A percentile compares a stretch with the other conserved stretches of the same genome.
phyloP scores from a whole-genome alignment of 805 yeast genomes.

The Cephaloascus fragrans region DNA sequence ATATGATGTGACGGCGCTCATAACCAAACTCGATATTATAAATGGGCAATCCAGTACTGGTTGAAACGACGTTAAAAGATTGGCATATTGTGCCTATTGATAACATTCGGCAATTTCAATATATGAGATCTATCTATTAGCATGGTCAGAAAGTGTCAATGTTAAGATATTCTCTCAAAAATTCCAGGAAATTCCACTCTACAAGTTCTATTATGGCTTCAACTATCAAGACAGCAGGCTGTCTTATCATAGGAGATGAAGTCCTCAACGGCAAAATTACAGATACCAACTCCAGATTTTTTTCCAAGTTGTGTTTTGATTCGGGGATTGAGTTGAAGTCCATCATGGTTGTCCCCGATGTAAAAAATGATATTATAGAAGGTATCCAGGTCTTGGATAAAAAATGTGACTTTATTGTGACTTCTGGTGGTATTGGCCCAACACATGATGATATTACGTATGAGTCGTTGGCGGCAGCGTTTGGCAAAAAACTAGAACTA shows the following conservation, averaged over 20 bases:
- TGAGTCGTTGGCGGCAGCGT: slow-evolving; percentile 62
- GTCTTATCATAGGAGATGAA: slow-evolving; percentile 77
- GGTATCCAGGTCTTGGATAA: slow-evolving; percentile 37
- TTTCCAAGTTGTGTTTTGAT: slow-evolving; percentile 62
- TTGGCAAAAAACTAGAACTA: slow-evolving; percentile 34
- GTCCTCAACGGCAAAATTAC: slow-evolving; percentile 76
- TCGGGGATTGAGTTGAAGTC: slow-evolving; percentile 58
- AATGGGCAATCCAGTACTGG: no score
- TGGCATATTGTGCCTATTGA: no score
- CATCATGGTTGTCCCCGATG: slow-evolving; percentile 72
- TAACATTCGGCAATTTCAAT: no score
- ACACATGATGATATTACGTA: slow-evolving; percentile 90
- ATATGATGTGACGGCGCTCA: no score
- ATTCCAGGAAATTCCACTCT: no score
- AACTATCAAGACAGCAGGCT: slow-evolving; percentile 34
- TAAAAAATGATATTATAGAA: slow-evolving; percentile 49
- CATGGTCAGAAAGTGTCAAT: no score
- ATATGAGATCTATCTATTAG: no score
- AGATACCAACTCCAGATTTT: slow-evolving; percentile 68
- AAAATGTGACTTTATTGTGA: slow-evolving; percentile 58
- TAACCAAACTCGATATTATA: no score
- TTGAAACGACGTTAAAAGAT: no score
- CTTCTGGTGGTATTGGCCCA: slow-evolving; percentile 75
- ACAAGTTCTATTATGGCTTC: no score
- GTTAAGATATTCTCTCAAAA: no score